A percentile compares a stretch with the other conserved stretches of the same genome.
Evolutionary conservation across 257 asterid genomes (phyloP).

Genomic region (Nicotiana undulata): DNA sequence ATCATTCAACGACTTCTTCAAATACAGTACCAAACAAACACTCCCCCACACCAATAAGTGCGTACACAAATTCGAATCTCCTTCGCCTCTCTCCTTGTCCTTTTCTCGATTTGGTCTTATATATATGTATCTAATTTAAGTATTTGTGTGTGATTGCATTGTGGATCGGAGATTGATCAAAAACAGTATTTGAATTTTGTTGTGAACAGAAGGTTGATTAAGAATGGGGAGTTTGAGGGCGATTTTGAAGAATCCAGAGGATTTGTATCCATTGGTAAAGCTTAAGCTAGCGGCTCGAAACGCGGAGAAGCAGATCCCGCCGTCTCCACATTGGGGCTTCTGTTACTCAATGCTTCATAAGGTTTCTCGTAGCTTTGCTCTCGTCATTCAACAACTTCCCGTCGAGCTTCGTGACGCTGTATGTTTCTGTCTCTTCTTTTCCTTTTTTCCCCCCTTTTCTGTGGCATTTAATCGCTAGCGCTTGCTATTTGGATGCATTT

Average conservation of each 20-base stretch:
- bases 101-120: neutral
- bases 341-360: slow-evolving; percentile 83
- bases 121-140: neutral
- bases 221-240: slow-evolving; percentile 68
- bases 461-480: neutral
- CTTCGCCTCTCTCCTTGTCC: neutral
- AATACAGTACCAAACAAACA: neutral
- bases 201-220: slow-evolving; percentile 9
- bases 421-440: slow-evolving; percentile 7
- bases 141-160: neutral
- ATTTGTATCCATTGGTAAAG: slow-evolving; percentile 76
- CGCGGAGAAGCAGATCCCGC: slow-evolving; percentile 86
- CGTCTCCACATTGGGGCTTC: slow-evolving; percentile 92
- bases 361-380: slow-evolving; percentile 84
- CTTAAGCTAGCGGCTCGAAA: slow-evolving; percentile 57
- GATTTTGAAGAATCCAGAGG: slow-evolving; percentile 78
- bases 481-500: neutral
- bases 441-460: neutral
- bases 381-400: slow-evolving; percentile 91
- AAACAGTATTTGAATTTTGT: slow-evolving; percentile 8
- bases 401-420: slow-evolving; percentile 95
- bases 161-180: slow-evolving; percentile 3
- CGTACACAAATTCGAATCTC: neutral
- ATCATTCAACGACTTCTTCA: neutral
- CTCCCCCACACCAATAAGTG: neutral